Conservation (phyloP, 495 filamentous ascomycete species). For the Penicillium nucicola region DNA sequence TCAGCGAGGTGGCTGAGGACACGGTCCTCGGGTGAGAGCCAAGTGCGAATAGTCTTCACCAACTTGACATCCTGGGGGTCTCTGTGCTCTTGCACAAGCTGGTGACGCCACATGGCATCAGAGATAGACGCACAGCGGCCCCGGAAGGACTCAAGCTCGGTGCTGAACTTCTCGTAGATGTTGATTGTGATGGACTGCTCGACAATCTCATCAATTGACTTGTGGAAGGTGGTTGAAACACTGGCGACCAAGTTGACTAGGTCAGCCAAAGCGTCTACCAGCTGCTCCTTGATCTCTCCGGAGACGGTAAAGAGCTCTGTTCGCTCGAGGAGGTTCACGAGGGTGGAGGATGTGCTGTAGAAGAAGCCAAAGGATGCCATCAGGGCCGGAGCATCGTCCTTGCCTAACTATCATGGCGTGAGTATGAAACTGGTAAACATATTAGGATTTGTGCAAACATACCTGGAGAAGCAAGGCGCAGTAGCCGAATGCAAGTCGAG, state of each 20-base stretch:
- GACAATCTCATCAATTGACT: conserved; percentile 12
- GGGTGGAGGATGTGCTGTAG: conserved; percentile 18
- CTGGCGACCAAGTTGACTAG: conserved; percentile 26
- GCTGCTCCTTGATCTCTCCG: conserved; percentile 29
- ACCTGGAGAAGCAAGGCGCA: conserved; percentile 38
- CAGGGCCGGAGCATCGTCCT: conserved; percentile 25
- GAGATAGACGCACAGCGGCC: conserved; percentile 24
- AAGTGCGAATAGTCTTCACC: conserved; percentile 20
- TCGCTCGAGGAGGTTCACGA: conserved; percentile 25
- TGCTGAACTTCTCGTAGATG: conserved; percentile 22
- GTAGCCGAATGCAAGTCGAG: conserved; percentile 36
- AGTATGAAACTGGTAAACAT: background rate
- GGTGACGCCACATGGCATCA: conserved; percentile 28
- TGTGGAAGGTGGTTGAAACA: conserved; percentile 25
- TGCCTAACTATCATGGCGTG: conserved; percentile 16
- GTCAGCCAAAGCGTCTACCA: conserved; percentile 26
- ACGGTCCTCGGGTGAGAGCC: conserved; percentile 29
- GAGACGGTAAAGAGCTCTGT: conserved; percentile 27
- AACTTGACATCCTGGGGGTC: conserved; percentile 19
- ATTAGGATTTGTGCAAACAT: background rate
- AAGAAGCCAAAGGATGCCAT: conserved; percentile 26
- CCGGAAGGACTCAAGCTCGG: conserved; percentile 23
- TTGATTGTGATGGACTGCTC: conserved; percentile 21
- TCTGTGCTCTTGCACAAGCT: conserved; percentile 19
- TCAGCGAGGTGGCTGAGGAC: conserved; percentile 29